Percentiles rank a stretch among this genome's conserved stretches.
Evolutionary conservation across 2,329 filamentous ascomycete genomes (phyloP).

Genomic region (Colletotrichum acutatum): DNA sequence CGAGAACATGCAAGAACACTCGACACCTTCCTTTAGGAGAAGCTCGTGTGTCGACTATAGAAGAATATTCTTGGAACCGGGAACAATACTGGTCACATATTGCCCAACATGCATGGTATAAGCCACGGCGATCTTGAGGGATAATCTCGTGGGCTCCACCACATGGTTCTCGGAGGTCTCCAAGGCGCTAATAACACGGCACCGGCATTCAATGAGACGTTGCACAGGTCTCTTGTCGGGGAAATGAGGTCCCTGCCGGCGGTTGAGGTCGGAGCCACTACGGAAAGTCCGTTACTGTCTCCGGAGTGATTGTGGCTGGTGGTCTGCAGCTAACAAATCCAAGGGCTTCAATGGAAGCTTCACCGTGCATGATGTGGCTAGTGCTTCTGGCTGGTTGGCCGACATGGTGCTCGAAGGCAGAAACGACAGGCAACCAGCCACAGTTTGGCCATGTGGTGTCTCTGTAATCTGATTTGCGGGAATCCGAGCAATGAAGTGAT

Average conservation of each 20-base stretch:
- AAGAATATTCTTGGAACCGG: not conserved
- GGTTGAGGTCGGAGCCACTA: not conserved
- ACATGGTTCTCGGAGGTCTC: not conserved
- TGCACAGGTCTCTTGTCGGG: not conserved
- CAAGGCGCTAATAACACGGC: not conserved
- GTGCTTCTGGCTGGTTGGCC: constrained; percentile 16
- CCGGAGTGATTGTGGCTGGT: constrained; percentile 24
- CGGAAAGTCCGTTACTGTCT: constrained; percentile 5
- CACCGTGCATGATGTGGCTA: constrained; percentile 19
- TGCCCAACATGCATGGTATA: constrained; percentile 7
- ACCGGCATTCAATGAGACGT: not conserved
- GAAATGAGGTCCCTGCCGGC: not conserved
- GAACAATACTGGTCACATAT: not conserved
- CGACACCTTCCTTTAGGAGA: not conserved
- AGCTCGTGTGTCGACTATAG: not conserved
- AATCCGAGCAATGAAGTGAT: not conserved
- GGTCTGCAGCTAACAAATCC: not conserved
- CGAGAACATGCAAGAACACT: not conserved
- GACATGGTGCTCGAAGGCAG: constrained; percentile 1
- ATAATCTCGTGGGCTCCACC: not conserved
- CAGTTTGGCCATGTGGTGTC: not conserved
- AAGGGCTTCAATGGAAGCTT: not conserved
- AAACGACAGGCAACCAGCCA: constrained; percentile 19
- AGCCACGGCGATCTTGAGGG: constrained; percentile 16
- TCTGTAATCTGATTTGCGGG: constrained; percentile 4